Evolutionary conservation across 2,329 filamentous ascomycete genomes (phyloP).

Genomic region (Diaporthe sp.): DNA sequence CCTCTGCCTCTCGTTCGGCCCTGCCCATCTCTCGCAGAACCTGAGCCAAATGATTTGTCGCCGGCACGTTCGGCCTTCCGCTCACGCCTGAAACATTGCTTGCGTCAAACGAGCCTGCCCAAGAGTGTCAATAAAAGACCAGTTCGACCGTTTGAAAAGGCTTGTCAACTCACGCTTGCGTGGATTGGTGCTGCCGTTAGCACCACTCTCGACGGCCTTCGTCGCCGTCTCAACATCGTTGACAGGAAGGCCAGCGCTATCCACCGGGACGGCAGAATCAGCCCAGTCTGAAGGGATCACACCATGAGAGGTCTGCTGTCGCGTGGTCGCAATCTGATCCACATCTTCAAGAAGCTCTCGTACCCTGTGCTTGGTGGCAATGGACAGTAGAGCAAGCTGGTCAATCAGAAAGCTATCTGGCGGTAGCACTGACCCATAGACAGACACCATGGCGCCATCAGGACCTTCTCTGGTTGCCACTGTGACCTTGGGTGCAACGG

Average conservation of each 20-base stretch:
- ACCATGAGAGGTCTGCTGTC: slow-evolving; percentile 85
- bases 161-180: slow-evolving; percentile 69
- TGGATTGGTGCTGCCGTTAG: slow-evolving; percentile 67
- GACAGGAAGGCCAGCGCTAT: slow-evolving; percentile 51
- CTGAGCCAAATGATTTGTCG: slow-evolving; percentile 63
- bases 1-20: slow-evolving; percentile 79
- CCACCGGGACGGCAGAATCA: slow-evolving; percentile 73
- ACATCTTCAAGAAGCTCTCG: slow-evolving; percentile 84
- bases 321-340: slow-evolving; percentile 75
- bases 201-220: slow-evolving; percentile 61
- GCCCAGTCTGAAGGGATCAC: slow-evolving; percentile 82
- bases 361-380: slow-evolving; percentile 85
- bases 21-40: slow-evolving; percentile 73
- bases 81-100: slow-evolving; percentile 41
- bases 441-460: slow-evolving; percentile 72
- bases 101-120: slow-evolving; percentile 56
- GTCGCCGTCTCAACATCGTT: slow-evolving; percentile 45
- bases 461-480: slow-evolving; percentile 69
- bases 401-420: slow-evolving; percentile 83
- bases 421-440: slow-evolving; percentile 78
- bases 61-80: slow-evolving; percentile 47
- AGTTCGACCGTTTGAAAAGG: slow-evolving; percentile 1
- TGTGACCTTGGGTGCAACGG: slow-evolving; percentile 63
- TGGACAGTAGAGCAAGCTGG: slow-evolving; percentile 84
- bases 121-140: slow-evolving; percentile 37